Percentiles rank a stretch among this genome's conserved stretches.
These are phyloP conservation scores for Scedosporium aurantiacum DNA, from an alignment of 2,329 filamentous ascomycete species.

Conservation along the genomic window DNA sequence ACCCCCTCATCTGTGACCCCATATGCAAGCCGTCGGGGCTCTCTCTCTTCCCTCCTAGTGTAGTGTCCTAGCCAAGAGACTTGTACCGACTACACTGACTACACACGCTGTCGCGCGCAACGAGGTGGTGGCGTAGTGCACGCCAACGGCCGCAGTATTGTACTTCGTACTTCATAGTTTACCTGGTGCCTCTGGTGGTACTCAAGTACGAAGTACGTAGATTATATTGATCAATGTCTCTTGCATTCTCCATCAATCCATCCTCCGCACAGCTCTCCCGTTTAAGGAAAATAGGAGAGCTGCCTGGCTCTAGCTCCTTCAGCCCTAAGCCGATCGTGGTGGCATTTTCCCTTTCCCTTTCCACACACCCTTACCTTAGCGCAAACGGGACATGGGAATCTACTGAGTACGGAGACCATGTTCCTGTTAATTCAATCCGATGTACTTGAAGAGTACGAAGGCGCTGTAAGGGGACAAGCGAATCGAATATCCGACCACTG, in stretches of 20 bases:
- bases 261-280: conserved; percentile 5
- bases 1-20: neutral
- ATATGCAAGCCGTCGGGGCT: conserved; percentile 1
- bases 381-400: neutral
- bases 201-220: too few species aligned
- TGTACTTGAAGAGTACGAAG: conserved; percentile 5
- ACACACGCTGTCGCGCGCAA: too few species aligned
- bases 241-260: neutral
- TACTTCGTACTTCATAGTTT: neutral
- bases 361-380: neutral
- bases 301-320: neutral
- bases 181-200: neutral
- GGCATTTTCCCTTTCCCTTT: neutral
- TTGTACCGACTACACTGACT: too few species aligned
- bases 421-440: neutral
- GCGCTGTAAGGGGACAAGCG: conserved; percentile 11
- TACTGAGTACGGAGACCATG: neutral
- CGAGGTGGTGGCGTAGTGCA: neutral
- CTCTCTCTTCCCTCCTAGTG: neutral
- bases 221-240: too few species aligned
- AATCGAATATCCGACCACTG: neutral
- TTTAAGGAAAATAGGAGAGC: conserved; percentile 2
- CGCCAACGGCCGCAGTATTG: neutral
- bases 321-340: conserved; percentile 4
- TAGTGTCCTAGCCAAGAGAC: neutral